These are phyloP conservation scores for Phoma herbarum DNA, from an alignment of 2,329 filamentous ascomycete genomes.

Conservation along the genomic window DNA sequence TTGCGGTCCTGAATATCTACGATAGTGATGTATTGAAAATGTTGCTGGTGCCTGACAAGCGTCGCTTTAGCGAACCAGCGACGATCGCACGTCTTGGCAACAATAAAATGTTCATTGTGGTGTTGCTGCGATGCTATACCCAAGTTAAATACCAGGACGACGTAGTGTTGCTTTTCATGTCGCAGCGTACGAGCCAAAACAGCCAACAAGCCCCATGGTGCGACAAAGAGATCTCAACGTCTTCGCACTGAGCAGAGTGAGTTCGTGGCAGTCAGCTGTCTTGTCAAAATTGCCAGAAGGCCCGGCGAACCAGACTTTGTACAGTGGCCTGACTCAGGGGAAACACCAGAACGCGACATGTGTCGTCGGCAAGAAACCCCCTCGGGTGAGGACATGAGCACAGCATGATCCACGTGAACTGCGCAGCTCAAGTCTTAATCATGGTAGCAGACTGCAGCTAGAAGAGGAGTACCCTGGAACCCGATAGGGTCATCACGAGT, in stretches of 20 bases:
- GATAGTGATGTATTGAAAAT: neutral
- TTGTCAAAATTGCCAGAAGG: constrained; percentile 11
- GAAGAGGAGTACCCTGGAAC: neutral
- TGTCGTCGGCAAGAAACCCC: constrained; percentile 1
- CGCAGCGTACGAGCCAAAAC: constrained; percentile 6
- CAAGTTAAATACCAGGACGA: neutral
- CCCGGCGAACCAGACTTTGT: constrained; percentile 14
- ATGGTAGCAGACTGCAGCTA: constrained; percentile 8
- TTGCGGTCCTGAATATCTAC: no score
- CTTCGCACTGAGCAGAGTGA: constrained; percentile 3
- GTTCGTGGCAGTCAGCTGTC: constrained; percentile 6
- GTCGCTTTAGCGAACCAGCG: neutral
- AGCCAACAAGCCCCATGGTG: constrained; percentile 16
- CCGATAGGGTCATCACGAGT: constrained; percentile 7
- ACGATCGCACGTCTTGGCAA: neutral
- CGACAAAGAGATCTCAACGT: constrained; percentile 5
- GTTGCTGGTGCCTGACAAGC: neutral
- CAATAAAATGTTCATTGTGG: neutral
- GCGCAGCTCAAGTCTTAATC: constrained; percentile 1
- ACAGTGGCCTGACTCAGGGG: constrained; percentile 9
- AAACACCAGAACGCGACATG: constrained; percentile 2
- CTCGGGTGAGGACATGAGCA: constrained; percentile 1
- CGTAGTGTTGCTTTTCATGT: constrained; percentile 14
- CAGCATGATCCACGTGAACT: constrained; percentile 11
- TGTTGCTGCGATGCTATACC: neutral